phyloP scores from a whole-genome alignment of 768 basidiomycete species.

The Boletellus emodensis region DNA sequence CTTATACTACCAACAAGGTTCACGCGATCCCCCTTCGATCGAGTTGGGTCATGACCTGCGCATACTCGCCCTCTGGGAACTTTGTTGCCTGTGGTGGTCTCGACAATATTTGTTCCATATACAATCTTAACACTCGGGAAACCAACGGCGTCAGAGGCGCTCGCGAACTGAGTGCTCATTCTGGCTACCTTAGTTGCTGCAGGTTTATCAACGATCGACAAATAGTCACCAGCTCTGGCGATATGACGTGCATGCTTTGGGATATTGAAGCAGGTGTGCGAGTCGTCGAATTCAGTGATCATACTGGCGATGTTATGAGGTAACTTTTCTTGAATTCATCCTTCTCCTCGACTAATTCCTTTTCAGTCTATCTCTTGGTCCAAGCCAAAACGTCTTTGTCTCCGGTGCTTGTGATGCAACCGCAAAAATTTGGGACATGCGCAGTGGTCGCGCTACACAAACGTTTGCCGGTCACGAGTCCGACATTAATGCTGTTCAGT shows the following conservation, averaged over 20 bases:
- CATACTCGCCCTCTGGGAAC: constrained; percentile 94
- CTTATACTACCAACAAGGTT: constrained; percentile 99
- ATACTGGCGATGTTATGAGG: constrained; percentile 99
- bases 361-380: constrained; percentile 84
- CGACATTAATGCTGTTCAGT: constrained; percentile 99
- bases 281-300: constrained; percentile 98
- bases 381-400: constrained; percentile 94
- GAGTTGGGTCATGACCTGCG: constrained; percentile 99
- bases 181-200: constrained; percentile 97
- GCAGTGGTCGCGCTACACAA: constrained; percentile 95
- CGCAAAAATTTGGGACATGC: constrained; percentile 98
- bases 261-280: constrained; percentile 97
- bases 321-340: constrained; percentile 29
- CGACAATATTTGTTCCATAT: constrained; percentile 99
- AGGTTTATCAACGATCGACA: constrained; percentile 98
- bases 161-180: constrained; percentile 93
- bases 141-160: constrained; percentile 80
- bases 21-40: constrained; percentile 97
- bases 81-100: constrained; percentile 98
- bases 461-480: constrained; percentile 99
- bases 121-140: constrained; percentile 82
- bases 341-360: constrained; percentile 4
- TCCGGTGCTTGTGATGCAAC: constrained; percentile 98
- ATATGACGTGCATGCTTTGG: constrained; percentile 99
- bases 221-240: constrained; percentile 96